phyloP scores from a whole-genome alignment of 2,329 filamentous ascomycete genomes.

The Claviceps pazoutovae region DNA sequence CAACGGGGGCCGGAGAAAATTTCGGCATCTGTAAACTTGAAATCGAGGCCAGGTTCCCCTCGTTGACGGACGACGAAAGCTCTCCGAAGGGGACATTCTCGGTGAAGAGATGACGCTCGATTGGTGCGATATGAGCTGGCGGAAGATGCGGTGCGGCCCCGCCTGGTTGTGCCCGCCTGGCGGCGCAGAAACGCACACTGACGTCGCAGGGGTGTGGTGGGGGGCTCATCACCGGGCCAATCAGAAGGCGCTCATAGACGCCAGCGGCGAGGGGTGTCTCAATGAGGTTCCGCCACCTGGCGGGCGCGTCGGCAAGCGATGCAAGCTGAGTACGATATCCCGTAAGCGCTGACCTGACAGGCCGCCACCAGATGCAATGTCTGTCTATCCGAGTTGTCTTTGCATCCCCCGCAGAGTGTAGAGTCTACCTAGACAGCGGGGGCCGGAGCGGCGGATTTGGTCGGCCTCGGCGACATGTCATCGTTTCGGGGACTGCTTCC shows the following conservation, averaged over 20 bases:
- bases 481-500: neutral
- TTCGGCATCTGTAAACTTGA: too few relatives aligned
- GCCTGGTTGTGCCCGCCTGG: neutral
- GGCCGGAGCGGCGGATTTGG: too few relatives aligned
- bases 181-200: neutral
- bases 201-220: slow-evolving; percentile 1
- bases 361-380: neutral
- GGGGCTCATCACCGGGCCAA: slow-evolving; percentile 7
- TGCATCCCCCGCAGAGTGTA: too few relatives aligned
- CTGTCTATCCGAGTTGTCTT: neutral
- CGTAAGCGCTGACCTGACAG: neutral
- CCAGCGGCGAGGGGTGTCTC: slow-evolving; percentile 6
- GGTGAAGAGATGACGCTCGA: too few relatives aligned
- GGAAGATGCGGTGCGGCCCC: too few relatives aligned
- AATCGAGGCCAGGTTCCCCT: too few relatives aligned
- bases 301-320: slow-evolving; percentile 1
- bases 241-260: slow-evolving; percentile 11
- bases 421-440: too few relatives aligned
- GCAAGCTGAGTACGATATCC: neutral
- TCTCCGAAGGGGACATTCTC: too few relatives aligned
- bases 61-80: too few relatives aligned
- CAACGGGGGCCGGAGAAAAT: too few relatives aligned
- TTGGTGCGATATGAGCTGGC: too few relatives aligned
- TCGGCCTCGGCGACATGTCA: too few relatives aligned
- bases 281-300: slow-evolving; percentile 3